Conservation (phyloP, 2,329 filamentous ascomycete genomes). For the Pezizomycotina sp. region DNA sequence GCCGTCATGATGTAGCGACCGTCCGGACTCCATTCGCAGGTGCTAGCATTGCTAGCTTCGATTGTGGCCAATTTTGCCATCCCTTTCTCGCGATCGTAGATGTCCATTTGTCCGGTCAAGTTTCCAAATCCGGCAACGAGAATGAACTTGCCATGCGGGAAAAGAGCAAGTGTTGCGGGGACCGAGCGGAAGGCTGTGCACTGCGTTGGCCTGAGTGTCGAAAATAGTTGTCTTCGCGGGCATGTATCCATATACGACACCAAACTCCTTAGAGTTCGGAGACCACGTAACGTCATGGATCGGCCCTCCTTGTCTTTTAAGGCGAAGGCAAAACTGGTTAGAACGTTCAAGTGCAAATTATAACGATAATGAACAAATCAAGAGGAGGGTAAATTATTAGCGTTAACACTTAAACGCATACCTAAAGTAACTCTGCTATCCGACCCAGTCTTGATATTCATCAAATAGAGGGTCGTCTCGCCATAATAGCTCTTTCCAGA, state of each 20-base stretch:
- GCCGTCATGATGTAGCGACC: constrained; percentile 90
- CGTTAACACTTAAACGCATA: constrained; percentile 30
- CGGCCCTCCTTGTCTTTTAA: constrained; percentile 81
- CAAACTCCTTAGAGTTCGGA: constrained; percentile 92
- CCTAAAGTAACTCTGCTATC: constrained; percentile 74
- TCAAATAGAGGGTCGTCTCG: constrained; percentile 88
- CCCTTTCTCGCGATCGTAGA: constrained; percentile 91
- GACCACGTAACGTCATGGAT: constrained; percentile 99
- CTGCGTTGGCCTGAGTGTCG: constrained; percentile 68
- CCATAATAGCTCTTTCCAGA: constrained; percentile 99
- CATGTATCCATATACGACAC: constrained; percentile 96
- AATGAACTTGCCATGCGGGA: constrained; percentile 80
- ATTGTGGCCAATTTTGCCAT: constrained; percentile 85
- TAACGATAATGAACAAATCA: too few species aligned
- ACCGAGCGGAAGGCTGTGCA: constrained; percentile 68
- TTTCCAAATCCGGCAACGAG: constrained; percentile 95
- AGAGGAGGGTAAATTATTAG: not conserved
- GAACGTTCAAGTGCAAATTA: constrained; percentile 1
- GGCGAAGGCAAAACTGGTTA: constrained; percentile 8
- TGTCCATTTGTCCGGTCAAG: constrained; percentile 89
- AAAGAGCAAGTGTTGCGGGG: constrained; percentile 87
- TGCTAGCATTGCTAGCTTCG: constrained; percentile 84
- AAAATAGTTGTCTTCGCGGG: constrained; percentile 98
- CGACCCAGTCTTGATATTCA: constrained; percentile 79
- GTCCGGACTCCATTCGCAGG: constrained; percentile 95